These are phyloP conservation scores for Neonectria faginata DNA, from an alignment of 2,329 filamentous ascomycete genomes.

Conservation along the genomic window DNA sequence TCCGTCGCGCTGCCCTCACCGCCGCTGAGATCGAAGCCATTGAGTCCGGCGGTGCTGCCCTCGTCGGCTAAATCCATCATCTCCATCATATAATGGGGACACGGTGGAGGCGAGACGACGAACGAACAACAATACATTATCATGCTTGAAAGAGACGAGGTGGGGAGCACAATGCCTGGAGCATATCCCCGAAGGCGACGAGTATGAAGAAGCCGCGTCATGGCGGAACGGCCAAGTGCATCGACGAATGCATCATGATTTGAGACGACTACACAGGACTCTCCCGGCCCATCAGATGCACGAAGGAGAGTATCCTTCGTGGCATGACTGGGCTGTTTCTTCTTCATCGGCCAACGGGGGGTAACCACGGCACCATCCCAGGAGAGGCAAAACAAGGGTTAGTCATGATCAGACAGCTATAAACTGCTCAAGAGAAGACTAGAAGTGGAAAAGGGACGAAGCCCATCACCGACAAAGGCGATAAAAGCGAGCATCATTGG, in stretches of 20 bases:
- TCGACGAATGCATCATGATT: constrained; percentile 22
- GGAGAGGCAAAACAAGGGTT: constrained; percentile 18
- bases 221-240: constrained; percentile 26
- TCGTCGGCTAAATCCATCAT: constrained; percentile 56
- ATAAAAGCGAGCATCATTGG: constrained; percentile 34
- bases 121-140: constrained; percentile 38
- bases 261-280: constrained; percentile 28
- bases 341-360: constrained; percentile 33
- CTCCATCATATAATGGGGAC: constrained; percentile 32
- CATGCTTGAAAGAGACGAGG: constrained; percentile 31
- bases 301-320: constrained; percentile 12
- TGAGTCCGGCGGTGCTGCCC: constrained; percentile 86
- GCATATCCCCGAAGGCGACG: constrained; percentile 31
- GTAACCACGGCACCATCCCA: constrained; percentile 32
- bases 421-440: constrained; percentile 23
- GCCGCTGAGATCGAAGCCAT: constrained; percentile 93
- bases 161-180: constrained; percentile 35
- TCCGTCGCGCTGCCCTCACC: constrained; percentile 79
- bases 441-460: constrained; percentile 22
- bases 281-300: constrained; percentile 7
- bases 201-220: constrained; percentile 39
- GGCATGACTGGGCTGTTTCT: constrained; percentile 19
- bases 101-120: constrained; percentile 38
- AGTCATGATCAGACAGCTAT: constrained; percentile 29
- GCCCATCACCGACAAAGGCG: constrained; percentile 29